These are phyloP conservation scores for Chlamydomonas applanata DNA, from an alignment of 139 green algal genomes.

Conservation along the genomic window DNA sequence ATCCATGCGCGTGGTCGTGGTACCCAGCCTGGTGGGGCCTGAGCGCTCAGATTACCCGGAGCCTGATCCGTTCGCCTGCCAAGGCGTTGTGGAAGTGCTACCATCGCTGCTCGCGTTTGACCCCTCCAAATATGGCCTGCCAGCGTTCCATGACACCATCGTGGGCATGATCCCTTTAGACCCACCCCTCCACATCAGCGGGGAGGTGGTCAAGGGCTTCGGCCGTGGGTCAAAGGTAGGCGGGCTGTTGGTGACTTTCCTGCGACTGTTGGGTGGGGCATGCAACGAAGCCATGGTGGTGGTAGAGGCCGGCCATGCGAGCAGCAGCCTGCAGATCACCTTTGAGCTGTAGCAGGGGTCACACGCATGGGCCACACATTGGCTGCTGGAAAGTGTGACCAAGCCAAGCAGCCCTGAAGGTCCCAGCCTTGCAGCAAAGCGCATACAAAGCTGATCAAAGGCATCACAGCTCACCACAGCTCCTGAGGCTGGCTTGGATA, in stretches of 20 bases:
- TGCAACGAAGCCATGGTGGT: neutral
- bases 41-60: neutral
- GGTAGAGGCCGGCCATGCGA: neutral
- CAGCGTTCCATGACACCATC: constrained; percentile 15
- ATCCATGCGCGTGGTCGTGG: constrained; percentile 78
- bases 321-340: no score
- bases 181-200: constrained; percentile 59
- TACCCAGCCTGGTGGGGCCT: constrained; percentile 61
- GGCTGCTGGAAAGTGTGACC: no score
- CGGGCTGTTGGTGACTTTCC: neutral
- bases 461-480: no score
- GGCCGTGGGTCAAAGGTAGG: constrained; percentile 77
- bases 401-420: no score
- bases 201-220: constrained; percentile 90
- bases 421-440: no score
- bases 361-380: no score
- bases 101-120: constrained; percentile 80
- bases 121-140: constrained; percentile 49
- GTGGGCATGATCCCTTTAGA: constrained; percentile 32
- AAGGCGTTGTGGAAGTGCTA: constrained; percentile 54
- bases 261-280: neutral
- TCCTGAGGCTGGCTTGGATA: no score
- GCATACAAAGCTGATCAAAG: no score
- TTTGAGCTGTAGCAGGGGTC: no score
- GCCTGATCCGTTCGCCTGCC: neutral